These are phyloP conservation scores for Xylaria sp. DNA, from an alignment of 2,329 filamentous ascomycete genomes.

Conservation along the genomic window DNA sequence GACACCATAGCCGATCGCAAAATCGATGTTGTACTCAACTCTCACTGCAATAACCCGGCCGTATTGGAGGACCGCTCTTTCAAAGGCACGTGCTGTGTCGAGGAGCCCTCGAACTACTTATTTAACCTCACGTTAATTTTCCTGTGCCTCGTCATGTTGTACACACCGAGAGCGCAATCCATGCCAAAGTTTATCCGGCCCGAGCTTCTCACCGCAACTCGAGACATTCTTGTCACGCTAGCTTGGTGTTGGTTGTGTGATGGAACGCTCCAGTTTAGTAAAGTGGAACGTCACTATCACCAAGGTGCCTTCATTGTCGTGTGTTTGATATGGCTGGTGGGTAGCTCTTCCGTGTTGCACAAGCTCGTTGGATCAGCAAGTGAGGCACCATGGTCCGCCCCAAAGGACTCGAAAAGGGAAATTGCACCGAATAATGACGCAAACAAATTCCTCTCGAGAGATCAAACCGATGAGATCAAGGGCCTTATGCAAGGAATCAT, in stretches of 20 bases:
- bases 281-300: slow-evolving; percentile 60
- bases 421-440: slow-evolving; percentile 38
- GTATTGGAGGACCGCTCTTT: slow-evolving; percentile 55
- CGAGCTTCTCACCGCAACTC: slow-evolving; percentile 38
- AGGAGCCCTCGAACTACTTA: slow-evolving; percentile 53
- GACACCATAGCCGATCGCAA: slow-evolving; percentile 58
- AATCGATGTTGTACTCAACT: slow-evolving; percentile 65
- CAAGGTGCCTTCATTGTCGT: slow-evolving; percentile 44
- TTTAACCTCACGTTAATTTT: slow-evolving; percentile 52
- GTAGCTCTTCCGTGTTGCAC: slow-evolving; percentile 38
- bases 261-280: slow-evolving; percentile 64
- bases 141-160: slow-evolving; percentile 45
- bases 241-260: slow-evolving; percentile 65
- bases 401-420: slow-evolving; percentile 35
- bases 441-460: slow-evolving; percentile 60
- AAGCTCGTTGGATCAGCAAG: slow-evolving; percentile 26
- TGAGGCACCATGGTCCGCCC: slow-evolving; percentile 27
- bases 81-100: slow-evolving; percentile 64
- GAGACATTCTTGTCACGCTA: slow-evolving; percentile 40
- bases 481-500: slow-evolving; percentile 71
- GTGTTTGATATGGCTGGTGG: slow-evolving; percentile 45
- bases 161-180: slow-evolving; percentile 40
- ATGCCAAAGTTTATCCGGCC: slow-evolving; percentile 36
- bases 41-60: slow-evolving; percentile 63
- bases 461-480: slow-evolving; percentile 73